phyloP scores from a whole-genome alignment of 2,329 filamentous ascomycete genomes.

The Fusarium liriodendri region DNA sequence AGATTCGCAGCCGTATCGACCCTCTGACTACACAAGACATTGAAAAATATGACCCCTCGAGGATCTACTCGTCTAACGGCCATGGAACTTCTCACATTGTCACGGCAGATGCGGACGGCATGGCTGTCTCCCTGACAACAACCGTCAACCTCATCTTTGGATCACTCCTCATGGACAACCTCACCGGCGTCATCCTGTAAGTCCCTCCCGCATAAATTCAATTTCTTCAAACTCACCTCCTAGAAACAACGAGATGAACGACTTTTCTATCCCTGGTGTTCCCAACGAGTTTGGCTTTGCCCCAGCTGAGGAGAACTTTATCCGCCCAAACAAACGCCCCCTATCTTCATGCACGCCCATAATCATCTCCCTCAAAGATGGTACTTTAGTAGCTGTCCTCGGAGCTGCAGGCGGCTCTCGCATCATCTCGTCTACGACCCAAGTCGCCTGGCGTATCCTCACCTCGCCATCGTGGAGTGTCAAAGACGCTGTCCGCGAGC shows the following conservation, averaged over 20 bases:
- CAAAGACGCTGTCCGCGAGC: conserved; percentile 70
- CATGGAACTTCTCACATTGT: conserved; percentile 81
- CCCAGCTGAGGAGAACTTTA: conserved; percentile 83
- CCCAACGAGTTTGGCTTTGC: conserved; percentile 88
- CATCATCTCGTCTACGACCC: conserved; percentile 84
- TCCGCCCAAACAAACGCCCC: conserved; percentile 83
- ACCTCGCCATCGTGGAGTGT: conserved; percentile 68
- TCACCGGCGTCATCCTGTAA: conserved; percentile 82
- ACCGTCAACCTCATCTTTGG: conserved; percentile 92
- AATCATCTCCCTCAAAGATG: conserved; percentile 74
- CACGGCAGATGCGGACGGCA: conserved; percentile 76
- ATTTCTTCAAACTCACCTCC: neutral
- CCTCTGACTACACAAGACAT: conserved; percentile 79
- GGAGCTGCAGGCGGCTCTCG: conserved; percentile 85
- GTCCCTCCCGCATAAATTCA: conserved; percentile 51
- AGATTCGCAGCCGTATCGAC: conserved; percentile 74
- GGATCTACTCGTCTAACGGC: conserved; percentile 74
- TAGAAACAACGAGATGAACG: conserved; percentile 74
- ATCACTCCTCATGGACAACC: conserved; percentile 79
- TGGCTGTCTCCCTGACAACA: conserved; percentile 85
- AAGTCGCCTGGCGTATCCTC: conserved; percentile 78
- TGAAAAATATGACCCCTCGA: conserved; percentile 77
- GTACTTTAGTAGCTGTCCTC: conserved; percentile 73
- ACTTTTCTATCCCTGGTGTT: conserved; percentile 85
- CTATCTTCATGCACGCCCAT: conserved; percentile 85